Evolutionary conservation across 2,329 filamentous ascomycete genomes (phyloP).

Genomic region (Colletotrichum somersetense): DNA sequence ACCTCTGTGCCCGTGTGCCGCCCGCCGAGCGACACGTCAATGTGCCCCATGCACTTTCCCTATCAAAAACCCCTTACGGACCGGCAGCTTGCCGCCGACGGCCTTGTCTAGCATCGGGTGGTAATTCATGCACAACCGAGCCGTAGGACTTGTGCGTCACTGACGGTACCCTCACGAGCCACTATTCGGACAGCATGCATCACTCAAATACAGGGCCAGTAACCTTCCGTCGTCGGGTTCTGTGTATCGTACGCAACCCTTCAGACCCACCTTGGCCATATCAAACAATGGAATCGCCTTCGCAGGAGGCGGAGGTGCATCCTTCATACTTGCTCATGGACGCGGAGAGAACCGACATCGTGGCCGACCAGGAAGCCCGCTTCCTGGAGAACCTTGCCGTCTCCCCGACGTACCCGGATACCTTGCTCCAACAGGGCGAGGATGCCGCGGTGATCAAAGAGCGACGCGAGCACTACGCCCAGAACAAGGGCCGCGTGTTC

Average conservation of each 20-base stretch:
- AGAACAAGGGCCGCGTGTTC: conserved; percentile 21
- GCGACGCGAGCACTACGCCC: conserved; percentile 15
- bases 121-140: background rate
- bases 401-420: conserved; percentile 26
- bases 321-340: background rate
- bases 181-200: background rate
- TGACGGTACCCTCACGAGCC: background rate
- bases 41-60: background rate
- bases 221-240: background rate
- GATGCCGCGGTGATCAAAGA: background rate
- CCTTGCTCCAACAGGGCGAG: conserved; percentile 10
- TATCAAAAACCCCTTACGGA: background rate
- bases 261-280: background rate
- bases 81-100: background rate
- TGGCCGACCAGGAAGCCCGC: background rate
- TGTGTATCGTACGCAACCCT: background rate
- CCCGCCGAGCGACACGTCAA: background rate
- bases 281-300: background rate
- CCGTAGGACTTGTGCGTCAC: background rate
- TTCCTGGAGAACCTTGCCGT: conserved; percentile 25
- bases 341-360: background rate
- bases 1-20: background rate
- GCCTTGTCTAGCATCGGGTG: background rate
- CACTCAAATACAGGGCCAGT: background rate
- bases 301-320: background rate